A percentile compares a stretch with the other conserved stretches of the same genome.
These are phyloP conservation scores for Aureobasidium zeae DNA, from an alignment of 2,329 filamentous ascomycete species.

Conservation along the genomic window DNA sequence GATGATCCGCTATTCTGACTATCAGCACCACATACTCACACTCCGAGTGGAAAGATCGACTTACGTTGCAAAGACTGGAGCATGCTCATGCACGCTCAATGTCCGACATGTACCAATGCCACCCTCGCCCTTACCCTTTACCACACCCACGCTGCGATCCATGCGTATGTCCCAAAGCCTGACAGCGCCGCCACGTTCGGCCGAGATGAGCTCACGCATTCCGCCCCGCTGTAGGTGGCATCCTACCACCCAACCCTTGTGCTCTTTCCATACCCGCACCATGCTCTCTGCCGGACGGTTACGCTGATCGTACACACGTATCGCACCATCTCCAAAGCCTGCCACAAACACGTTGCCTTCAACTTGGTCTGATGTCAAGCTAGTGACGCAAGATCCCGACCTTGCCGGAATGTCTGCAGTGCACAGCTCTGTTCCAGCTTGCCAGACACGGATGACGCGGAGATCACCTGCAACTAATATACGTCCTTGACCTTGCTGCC, in stretches of 20 bases:
- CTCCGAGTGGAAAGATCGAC: not conserved
- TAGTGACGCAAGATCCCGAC: slow-evolving; percentile 91
- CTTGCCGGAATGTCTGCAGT: slow-evolving; percentile 87
- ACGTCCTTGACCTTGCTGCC: slow-evolving; percentile 95
- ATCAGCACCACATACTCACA: not conserved
- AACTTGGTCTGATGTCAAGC: slow-evolving; percentile 92
- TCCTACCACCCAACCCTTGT: slow-evolving; percentile 89
- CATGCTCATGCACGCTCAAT: slow-evolving; percentile 87
- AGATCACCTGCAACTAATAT: slow-evolving; percentile 95
- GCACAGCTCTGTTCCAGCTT: slow-evolving; percentile 86
- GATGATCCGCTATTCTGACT: slow-evolving; percentile 16
- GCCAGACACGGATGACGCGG: slow-evolving; percentile 92
- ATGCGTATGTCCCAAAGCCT: slow-evolving; percentile 93
- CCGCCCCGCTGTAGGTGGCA: slow-evolving; percentile 96
- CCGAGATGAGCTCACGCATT: slow-evolving; percentile 80
- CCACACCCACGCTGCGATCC: slow-evolving; percentile 58
- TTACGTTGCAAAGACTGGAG: slow-evolving; percentile 81
- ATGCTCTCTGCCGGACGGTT: slow-evolving; percentile 72
- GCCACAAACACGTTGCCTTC: slow-evolving; percentile 94
- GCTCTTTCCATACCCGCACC: slow-evolving; percentile 95
- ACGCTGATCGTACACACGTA: slow-evolving; percentile 88
- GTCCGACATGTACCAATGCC: slow-evolving; percentile 61
- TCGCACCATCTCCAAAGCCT: slow-evolving; percentile 89
- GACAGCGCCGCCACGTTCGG: slow-evolving; percentile 85
- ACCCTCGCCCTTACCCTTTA: slow-evolving; percentile 53